Evolutionary conservation across 1,284 basidiomycete species (phyloP).

Genomic region (Abortiporus biennis): DNA sequence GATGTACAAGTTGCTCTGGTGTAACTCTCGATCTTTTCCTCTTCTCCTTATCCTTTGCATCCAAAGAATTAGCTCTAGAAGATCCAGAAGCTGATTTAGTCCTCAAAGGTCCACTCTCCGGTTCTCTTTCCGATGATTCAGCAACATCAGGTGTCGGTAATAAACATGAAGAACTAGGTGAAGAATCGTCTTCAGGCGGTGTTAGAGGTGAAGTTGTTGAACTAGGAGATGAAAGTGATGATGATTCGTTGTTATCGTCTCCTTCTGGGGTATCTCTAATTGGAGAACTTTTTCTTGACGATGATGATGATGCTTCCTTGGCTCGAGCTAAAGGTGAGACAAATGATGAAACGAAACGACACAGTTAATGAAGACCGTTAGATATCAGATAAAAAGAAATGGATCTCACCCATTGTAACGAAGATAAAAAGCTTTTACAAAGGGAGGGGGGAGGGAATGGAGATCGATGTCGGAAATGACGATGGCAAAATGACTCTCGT

Average conservation of each 20-base stretch:
- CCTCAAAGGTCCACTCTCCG: slow-evolving; percentile 2
- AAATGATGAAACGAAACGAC: too few relatives aligned
- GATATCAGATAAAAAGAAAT: too few relatives aligned
- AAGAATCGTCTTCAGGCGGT: slow-evolving; percentile 2
- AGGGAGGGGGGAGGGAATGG: background rate
- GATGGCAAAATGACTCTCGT: slow-evolving; percentile 2
- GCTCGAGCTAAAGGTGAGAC: too few relatives aligned
- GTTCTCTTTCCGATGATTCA: slow-evolving; percentile 1
- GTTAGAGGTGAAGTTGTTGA: slow-evolving; percentile 7
- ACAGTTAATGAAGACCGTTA: too few relatives aligned
- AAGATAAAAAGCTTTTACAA: background rate
- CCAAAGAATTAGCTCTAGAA: background rate
- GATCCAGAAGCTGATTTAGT: slow-evolving; percentile 1
- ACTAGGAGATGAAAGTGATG: slow-evolving; percentile 4
- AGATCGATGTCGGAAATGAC: background rate
- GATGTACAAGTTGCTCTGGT: slow-evolving; percentile 64
- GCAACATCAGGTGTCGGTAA: background rate
- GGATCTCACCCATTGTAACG: too few relatives aligned
- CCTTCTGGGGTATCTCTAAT: too few relatives aligned
- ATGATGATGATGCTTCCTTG: too few relatives aligned
- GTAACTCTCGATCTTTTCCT: slow-evolving; percentile 73
- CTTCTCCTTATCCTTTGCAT: slow-evolving; percentile 46
- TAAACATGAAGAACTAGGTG: background rate
- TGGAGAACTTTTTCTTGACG: too few relatives aligned
- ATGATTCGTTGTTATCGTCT: slow-evolving; percentile 2